Evolutionary conservation across 805 yeast species (phyloP), one percentile per base, ranked within the genome.

Genomic region (Kuraishia cidri): DNA sequence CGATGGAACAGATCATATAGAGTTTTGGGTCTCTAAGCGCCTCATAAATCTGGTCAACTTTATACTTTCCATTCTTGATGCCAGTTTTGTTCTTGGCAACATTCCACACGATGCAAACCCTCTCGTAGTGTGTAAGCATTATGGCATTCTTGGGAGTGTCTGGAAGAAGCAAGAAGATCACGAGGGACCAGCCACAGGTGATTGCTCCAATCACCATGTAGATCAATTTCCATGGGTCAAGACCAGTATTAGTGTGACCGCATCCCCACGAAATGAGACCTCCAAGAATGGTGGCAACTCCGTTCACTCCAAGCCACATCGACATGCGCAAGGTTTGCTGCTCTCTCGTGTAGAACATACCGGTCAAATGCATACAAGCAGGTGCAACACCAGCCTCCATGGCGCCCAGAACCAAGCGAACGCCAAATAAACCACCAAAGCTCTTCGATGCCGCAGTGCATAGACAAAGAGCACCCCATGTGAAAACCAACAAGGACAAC

Each of bases 381-480:
- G 84, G 82, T 15, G 75, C 66, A 15, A 75, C 65, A 15, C 65
- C 58, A 36, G 72, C 58, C 46, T 75, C 82, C 2, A 72, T 52
- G 37, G 62, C 49, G 10, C 81, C 81, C 19, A 73, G 48, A 25
- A 72, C 41, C 4, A 64, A 62, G 45, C 82, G 58, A n/a, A 66
- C 49, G 6, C 64, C 59, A 18, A 71, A 42, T 32, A 72, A 60
- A 0, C 74, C 67, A 7, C 67, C 56, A 39, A 60, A 71, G 20
- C 47, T 54, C n/a, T 48, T 39, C 24, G 60, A 47, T 5, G 43
- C 50, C n/a, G 66, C 69, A 2, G 80, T 65, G 39, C 69, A 73
- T n/a, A 72, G 55, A 24, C 70, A 59, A 22, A 75, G 52, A n/a
- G 75, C 49, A 14, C 86, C 86, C 87, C 88, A 80, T 0, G 70